Percentiles rank a stretch among this genome's conserved stretches.
phyloP scores from a whole-genome alignment of 2,329 filamentous ascomycete genomes.

The Clarireedia monteithiana region DNA sequence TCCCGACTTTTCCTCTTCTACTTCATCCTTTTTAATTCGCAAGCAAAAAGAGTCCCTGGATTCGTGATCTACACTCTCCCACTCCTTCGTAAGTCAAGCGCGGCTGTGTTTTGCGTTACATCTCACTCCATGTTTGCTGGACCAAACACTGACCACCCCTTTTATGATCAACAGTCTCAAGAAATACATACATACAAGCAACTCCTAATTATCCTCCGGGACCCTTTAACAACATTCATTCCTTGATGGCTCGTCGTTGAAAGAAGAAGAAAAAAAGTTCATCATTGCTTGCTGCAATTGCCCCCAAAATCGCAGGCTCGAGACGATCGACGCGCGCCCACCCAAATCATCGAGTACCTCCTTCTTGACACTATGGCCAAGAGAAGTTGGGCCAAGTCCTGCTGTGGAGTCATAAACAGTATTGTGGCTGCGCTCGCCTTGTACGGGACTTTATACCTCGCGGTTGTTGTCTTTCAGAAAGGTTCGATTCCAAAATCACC shows the following conservation, averaged over 20 bases:
- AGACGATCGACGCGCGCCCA: neutral
- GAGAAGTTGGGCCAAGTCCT: conserved; percentile 17
- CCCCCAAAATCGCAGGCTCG: neutral
- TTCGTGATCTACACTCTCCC: neutral
- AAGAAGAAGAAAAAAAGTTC: neutral
- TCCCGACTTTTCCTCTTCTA: no score
- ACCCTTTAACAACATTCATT: neutral
- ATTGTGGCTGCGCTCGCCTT: conserved; percentile 22
- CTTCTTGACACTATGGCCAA: conserved; percentile 22
- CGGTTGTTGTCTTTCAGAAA: conserved; percentile 21
- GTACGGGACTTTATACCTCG: conserved; percentile 24
- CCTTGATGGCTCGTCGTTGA: conserved; percentile 1
- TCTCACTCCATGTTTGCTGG: neutral
- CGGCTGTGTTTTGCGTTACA: neutral
- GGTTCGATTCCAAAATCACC: conserved; percentile 23
- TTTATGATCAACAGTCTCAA: neutral
- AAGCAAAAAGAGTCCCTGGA: conserved; percentile 11
- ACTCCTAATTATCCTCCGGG: conserved; percentile 11
- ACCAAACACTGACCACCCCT: neutral
- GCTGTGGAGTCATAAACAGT: conserved; percentile 25
- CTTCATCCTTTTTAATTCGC: conserved; percentile 11
- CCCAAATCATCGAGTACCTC: neutral
- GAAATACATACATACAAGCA: neutral
- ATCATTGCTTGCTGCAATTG: neutral
- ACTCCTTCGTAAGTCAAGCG: conserved; percentile 11